Base-by-base conservation (phyloP, 768 basidiomycete genomes). In the Hortiboletus campestris region DNA sequence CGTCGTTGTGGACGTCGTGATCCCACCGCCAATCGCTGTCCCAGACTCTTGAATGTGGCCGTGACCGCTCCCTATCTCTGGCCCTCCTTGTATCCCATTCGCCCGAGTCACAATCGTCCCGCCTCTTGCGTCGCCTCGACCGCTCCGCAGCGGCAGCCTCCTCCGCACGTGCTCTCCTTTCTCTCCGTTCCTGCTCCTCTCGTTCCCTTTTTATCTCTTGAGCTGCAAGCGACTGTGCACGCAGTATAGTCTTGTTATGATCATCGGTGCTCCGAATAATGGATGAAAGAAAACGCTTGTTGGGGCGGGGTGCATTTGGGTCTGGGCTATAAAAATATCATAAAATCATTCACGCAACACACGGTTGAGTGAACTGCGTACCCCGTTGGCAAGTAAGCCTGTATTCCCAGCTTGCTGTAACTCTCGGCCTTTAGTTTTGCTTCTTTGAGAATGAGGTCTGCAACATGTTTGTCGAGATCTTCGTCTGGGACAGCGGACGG, bases 211-310 rank as follows among this genome's bases (percentile, higher is more conserved):
- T 86, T n/a, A 84, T 75, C 60, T 91, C 89, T 60, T 88, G 80
- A 2, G 88, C 86, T 34, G 89, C 87, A 13, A 75, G 68, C 0
- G 86, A 86, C 71, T 91, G 89, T 25, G 88, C 81, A 52, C 82
- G 81, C 20, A 91, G 69, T 44, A 99, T 77, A 13, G 89, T 85
- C 72, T 88, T 85, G 72, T 99, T 99, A 67, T 99, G 97, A 54
- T 95, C 95, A 67, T 97, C 95, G 5, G 97, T 97, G 61, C 84
- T 94, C 62, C 87, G 84, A 53, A 99, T 94, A 57, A 99, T 94
- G 20, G 88, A 86, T 0, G 84, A 80, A 25, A 91, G 74, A 67
- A 91, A 91, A 0, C 89, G 88, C 66, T 91, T 91, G 74, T 91
- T 91, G 34, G 95, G 72, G 61, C 82, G 85, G 0, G 92, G 92